A percentile compares a stretch with the other conserved stretches of the same genome.
These are phyloP conservation scores for Dipteronia dyeriana DNA, from an alignment of 345 rosid genomes.

Conservation along the genomic window DNA sequence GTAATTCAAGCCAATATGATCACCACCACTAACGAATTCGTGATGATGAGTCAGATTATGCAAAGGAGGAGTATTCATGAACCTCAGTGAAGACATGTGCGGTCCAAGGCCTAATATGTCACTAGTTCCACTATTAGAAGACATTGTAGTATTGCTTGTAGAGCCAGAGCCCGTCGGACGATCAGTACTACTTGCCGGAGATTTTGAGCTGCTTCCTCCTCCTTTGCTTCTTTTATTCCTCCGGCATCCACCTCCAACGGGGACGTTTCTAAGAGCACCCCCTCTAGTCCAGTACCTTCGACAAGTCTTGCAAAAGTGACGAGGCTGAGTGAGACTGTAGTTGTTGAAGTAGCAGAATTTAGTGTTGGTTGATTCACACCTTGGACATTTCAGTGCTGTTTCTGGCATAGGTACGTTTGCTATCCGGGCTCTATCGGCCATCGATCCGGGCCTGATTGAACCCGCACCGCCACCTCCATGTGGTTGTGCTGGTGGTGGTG, in stretches of 20 bases:
- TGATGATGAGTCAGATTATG: constrained; percentile 35
- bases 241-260: constrained; percentile 92
- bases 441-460: constrained; percentile 81
- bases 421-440: constrained; percentile 89
- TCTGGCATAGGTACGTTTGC: constrained; percentile 88
- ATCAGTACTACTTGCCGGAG: constrained; percentile 37
- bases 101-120: constrained; percentile 51
- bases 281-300: constrained; percentile 98
- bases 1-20: constrained; percentile 44
- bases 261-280: constrained; percentile 84
- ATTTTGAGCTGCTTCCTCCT: constrained; percentile 48
- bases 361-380: constrained; percentile 94
- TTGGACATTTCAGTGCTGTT: constrained; percentile 75
- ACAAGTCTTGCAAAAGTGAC: constrained; percentile 97
- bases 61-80: constrained; percentile 44
- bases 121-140: constrained; percentile 37
- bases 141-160: constrained; percentile 31
- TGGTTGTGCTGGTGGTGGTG: constrained; percentile 53
- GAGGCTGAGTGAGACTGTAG: constrained; percentile 95
- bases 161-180: constrained; percentile 44
- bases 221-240: constrained; percentile 85
- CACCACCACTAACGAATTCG: constrained; percentile 33
- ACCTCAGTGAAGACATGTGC: constrained; percentile 41
- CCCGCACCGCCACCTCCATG: constrained; percentile 55
- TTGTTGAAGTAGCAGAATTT: constrained; percentile 97